Evolutionary conservation across 805 yeast species (phyloP).

Genomic region (Saccharomycopsis sp.): DNA sequence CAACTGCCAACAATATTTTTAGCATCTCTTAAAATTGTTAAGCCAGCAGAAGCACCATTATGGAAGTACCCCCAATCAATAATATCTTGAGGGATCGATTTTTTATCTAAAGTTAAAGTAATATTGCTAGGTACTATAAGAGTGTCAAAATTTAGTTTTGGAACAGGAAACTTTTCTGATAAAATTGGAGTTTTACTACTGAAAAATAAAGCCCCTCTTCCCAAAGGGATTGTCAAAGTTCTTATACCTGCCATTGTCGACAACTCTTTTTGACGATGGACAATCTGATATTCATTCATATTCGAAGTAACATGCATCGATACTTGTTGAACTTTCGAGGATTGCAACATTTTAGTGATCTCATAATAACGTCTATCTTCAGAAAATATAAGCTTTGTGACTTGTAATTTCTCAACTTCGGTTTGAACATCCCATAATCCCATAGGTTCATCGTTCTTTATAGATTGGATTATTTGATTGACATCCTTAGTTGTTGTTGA

Average conservation of each 20-base stretch:
- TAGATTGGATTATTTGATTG: constrained; percentile 29
- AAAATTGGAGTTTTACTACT: constrained; percentile 65
- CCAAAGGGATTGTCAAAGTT: constrained; percentile 67
- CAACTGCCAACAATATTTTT: constrained; percentile 77
- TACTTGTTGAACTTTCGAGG: constrained; percentile 53
- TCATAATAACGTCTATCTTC: constrained; percentile 74
- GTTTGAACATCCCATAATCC: constrained; percentile 62
- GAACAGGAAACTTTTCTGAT: constrained; percentile 77
- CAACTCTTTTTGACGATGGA: constrained; percentile 42
- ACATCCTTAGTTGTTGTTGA: constrained; percentile 27
- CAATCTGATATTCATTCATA: constrained; percentile 44
- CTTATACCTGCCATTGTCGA: constrained; percentile 56
- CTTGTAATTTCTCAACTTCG: constrained; percentile 55
- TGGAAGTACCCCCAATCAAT: constrained; percentile 84
- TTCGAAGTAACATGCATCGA: constrained; percentile 29
- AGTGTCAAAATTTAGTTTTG: constrained; percentile 61
- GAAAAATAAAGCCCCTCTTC: constrained; percentile 64
- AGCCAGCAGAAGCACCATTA: constrained; percentile 82
- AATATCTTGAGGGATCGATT: constrained; percentile 36
- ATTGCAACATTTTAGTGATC: constrained; percentile 59
- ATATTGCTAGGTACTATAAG: constrained; percentile 56
- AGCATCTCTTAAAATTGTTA: constrained; percentile 59
- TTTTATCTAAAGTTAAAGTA: constrained; percentile 50
- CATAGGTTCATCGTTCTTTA: constrained; percentile 35
- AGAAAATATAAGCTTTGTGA: constrained; percentile 65